Percentiles rank a stretch among this genome's conserved stretches.
These are phyloP conservation scores for Centaurea solstitialis DNA, from an alignment of 129 eudicot genomes.

Conservation along the genomic window DNA sequence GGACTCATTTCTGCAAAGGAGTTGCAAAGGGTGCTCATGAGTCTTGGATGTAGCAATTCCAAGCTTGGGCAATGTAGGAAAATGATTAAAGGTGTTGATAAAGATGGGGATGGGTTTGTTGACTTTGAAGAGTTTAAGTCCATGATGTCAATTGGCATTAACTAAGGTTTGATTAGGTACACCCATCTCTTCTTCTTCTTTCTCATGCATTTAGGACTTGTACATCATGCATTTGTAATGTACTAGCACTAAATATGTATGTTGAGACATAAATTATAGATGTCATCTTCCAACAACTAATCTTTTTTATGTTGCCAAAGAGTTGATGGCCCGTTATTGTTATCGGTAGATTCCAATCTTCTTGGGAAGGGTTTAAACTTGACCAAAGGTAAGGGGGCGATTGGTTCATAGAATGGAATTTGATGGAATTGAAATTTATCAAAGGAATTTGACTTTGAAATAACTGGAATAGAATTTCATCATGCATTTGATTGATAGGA, in stretches of 20 bases:
- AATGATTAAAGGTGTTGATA: slow-evolving; percentile 82
- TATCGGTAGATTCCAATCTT: neutral
- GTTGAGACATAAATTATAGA: neutral
- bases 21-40: slow-evolving; percentile 58
- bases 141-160: slow-evolving; percentile 64
- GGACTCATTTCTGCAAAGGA: slow-evolving; percentile 75
- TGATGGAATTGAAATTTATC: too few relatives aligned
- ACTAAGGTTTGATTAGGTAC: slow-evolving; percentile 24
- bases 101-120: slow-evolving; percentile 89
- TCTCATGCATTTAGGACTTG: slow-evolving; percentile 10
- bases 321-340: too few relatives aligned
- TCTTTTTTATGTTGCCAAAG: neutral
- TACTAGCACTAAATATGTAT: slow-evolving; percentile 8
- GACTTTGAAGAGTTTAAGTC: slow-evolving; percentile 73
- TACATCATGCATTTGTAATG: slow-evolving; percentile 24
- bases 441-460: too few relatives aligned
- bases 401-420: too few relatives aligned
- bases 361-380: neutral
- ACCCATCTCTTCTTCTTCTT: neutral
- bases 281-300: neutral
- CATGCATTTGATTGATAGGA: too few relatives aligned
- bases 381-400: neutral
- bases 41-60: slow-evolving; percentile 62
- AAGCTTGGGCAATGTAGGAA: slow-evolving; percentile 56
- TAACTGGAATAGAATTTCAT: too few relatives aligned